A percentile compares a stretch with the other conserved stretches of the same genome.
phyloP scores from a whole-genome alignment of 2,329 filamentous ascomycete species.

The Colletotrichum graminicola region DNA sequence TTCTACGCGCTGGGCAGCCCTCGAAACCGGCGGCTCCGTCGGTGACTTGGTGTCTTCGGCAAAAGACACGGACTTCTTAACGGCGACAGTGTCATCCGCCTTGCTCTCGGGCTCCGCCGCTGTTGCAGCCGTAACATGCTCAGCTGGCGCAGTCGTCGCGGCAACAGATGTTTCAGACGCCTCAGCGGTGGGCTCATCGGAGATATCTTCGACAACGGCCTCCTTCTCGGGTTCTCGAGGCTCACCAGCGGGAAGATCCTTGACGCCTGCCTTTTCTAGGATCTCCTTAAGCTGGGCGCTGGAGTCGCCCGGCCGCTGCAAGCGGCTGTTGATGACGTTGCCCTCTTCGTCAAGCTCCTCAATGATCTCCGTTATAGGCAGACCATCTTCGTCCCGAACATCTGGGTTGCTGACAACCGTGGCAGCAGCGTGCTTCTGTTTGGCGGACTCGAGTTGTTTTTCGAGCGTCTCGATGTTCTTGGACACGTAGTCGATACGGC shows the following conservation, averaged over 20 bases:
- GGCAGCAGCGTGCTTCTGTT: constrained; percentile 77
- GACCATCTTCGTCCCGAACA: constrained; percentile 73
- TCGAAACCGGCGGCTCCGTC: constrained; percentile 54
- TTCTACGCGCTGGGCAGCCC: constrained; percentile 63
- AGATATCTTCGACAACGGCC: constrained; percentile 39
- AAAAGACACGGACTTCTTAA: constrained; percentile 74
- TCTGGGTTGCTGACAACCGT: constrained; percentile 71
- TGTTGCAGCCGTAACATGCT: background rate
- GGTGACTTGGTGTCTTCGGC: constrained; percentile 68
- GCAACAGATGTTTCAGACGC: background rate
- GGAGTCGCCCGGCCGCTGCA: constrained; percentile 75
- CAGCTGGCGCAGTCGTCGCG: background rate
- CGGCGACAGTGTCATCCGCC: constrained; percentile 9
- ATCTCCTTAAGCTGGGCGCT: constrained; percentile 78
- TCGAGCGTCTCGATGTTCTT: constrained; percentile 82
- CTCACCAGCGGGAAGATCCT: constrained; percentile 55
- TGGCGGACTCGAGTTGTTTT: constrained; percentile 76
- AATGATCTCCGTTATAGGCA: constrained; percentile 89
- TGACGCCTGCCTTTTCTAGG: constrained; percentile 81
- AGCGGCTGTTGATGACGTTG: constrained; percentile 78
- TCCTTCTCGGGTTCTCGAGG: constrained; percentile 15
- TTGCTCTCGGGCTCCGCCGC: constrained; percentile 4
- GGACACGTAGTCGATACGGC: constrained; percentile 89
- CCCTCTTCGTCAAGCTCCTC: constrained; percentile 93
- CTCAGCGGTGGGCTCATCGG: constrained; percentile 28